These are phyloP conservation scores for Austropuccinia psidii DNA, from an alignment of 1,284 basidiomycete genomes.

Conservation along the genomic window DNA sequence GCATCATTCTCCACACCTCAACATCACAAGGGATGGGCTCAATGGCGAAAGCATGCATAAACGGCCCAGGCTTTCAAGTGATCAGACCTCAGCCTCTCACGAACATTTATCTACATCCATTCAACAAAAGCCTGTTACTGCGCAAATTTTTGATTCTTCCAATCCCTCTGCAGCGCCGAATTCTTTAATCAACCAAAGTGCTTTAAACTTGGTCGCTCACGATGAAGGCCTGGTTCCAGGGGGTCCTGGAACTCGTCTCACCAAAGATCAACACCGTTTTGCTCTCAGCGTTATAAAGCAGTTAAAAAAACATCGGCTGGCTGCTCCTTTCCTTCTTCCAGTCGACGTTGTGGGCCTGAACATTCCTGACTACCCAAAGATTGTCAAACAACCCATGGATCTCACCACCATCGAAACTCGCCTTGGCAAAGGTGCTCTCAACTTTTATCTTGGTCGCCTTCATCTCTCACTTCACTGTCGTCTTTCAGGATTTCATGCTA, in stretches of 20 bases:
- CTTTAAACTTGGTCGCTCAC: neutral
- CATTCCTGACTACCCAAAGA: constrained; percentile 80
- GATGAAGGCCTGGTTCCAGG: constrained; percentile 10
- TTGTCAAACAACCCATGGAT: constrained; percentile 91
- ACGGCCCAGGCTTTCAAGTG: neutral
- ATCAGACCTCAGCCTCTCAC: too few relatives aligned
- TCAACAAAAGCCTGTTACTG: neutral
- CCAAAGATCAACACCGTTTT: constrained; percentile 64
- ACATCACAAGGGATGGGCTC: neutral
- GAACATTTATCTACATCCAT: neutral
- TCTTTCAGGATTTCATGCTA: neutral
- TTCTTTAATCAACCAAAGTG: neutral
- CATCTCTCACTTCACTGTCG: neutral
- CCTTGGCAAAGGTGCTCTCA: constrained; percentile 49
- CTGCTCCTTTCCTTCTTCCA: constrained; percentile 70
- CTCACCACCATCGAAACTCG: constrained; percentile 88
- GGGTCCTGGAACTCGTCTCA: constrained; percentile 3
- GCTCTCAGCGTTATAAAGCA: constrained; percentile 68
- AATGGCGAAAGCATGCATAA: neutral
- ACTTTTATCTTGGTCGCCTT: neutral
- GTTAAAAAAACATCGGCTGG: constrained; percentile 79
- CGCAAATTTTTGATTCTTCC: neutral
- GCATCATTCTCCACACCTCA: neutral
- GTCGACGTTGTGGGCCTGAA: constrained; percentile 84
- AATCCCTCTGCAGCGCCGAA: neutral